These are phyloP conservation scores for Talaromyces liani DNA, from an alignment of 495 filamentous ascomycete species.

Conservation along the genomic window DNA sequence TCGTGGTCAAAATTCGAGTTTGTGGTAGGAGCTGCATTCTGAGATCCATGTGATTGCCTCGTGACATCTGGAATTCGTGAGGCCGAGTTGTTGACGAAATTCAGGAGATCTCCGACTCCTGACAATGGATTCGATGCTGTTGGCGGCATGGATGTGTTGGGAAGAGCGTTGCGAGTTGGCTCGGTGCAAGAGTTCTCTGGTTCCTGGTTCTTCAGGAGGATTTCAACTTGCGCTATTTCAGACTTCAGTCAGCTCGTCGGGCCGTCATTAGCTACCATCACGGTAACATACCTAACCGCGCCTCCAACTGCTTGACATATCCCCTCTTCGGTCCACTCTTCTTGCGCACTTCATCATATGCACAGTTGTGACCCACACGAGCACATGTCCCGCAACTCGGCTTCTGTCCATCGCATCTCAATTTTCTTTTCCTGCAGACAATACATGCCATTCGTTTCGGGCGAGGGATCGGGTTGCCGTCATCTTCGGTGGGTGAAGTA, in stretches of 20 bases:
- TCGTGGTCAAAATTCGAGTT: conserved; percentile 25
- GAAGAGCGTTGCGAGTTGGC: conserved; percentile 12
- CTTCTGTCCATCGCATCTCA: conserved; percentile 64
- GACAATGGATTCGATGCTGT: conserved; percentile 13
- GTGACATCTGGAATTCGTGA: conserved; percentile 17
- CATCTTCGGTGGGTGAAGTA: conserved; percentile 31
- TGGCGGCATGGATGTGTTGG: conserved; percentile 15
- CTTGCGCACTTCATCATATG: conserved; percentile 91
- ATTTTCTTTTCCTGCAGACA: conserved; percentile 86
- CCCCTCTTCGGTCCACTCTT: conserved; percentile 98
- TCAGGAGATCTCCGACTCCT: conserved; percentile 16
- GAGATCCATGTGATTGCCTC: conserved; percentile 15
- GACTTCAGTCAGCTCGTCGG: not conserved
- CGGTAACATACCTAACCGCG: conserved; percentile 67
- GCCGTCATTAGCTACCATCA: not conserved
- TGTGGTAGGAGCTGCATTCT: conserved; percentile 15
- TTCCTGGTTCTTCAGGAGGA: conserved; percentile 65
- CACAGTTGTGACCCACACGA: conserved; percentile 80
- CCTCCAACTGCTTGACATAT: conserved; percentile 96
- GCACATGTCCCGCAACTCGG: conserved; percentile 93
- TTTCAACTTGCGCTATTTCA: conserved; percentile 82
- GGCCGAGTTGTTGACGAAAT: conserved; percentile 14
- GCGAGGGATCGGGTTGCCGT: conserved; percentile 62
- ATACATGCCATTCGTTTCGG: conserved; percentile 96
- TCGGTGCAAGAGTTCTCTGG: conserved; percentile 13